phyloP scores from a whole-genome alignment of 345 rosid genomes.

The Toxicodendron radicans region DNA sequence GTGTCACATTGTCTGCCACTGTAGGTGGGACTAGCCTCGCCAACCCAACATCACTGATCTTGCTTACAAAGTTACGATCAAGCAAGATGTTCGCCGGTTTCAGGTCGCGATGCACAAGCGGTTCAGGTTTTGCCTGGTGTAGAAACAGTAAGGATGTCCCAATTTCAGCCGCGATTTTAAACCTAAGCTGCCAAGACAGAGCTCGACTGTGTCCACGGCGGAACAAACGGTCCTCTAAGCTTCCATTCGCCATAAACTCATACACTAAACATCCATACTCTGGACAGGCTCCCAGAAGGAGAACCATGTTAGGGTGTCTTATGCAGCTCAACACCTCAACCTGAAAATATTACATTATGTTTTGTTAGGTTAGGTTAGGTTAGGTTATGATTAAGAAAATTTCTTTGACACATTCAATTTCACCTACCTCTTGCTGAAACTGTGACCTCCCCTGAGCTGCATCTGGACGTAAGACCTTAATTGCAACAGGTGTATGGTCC shows the following conservation, averaged over 20 bases:
- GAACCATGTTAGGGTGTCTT: slow-evolving; percentile 90
- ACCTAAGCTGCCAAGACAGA: slow-evolving; percentile 82
- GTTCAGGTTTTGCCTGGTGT: slow-evolving; percentile 92
- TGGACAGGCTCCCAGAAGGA: slow-evolving; percentile 87
- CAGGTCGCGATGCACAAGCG: slow-evolving; percentile 85
- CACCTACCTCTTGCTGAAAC: slow-evolving; percentile 89
- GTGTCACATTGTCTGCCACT: slow-evolving; percentile 73
- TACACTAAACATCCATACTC: slow-evolving; percentile 88
- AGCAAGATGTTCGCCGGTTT: slow-evolving; percentile 85
- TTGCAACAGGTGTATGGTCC: slow-evolving; percentile 87
- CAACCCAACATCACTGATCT: slow-evolving; percentile 85
- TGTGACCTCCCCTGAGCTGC: slow-evolving; percentile 93
- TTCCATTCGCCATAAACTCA: slow-evolving; percentile 90
- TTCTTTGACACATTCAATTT: not conserved
- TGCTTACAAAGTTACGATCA: slow-evolving; percentile 84
- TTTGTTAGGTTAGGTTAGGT: no score
- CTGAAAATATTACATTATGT: slow-evolving; percentile 30
- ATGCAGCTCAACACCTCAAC: slow-evolving; percentile 88
- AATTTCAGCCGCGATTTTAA: slow-evolving; percentile 79
- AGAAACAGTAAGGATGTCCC: slow-evolving; percentile 75
- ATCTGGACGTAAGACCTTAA: slow-evolving; percentile 81
- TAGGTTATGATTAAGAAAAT: no score
- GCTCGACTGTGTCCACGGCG: slow-evolving; percentile 56
- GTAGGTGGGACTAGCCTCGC: slow-evolving; percentile 89
- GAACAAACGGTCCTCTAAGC: slow-evolving; percentile 83